phyloP scores from a whole-genome alignment of 345 rosid genomes.

The Arabis alpina region DNA sequence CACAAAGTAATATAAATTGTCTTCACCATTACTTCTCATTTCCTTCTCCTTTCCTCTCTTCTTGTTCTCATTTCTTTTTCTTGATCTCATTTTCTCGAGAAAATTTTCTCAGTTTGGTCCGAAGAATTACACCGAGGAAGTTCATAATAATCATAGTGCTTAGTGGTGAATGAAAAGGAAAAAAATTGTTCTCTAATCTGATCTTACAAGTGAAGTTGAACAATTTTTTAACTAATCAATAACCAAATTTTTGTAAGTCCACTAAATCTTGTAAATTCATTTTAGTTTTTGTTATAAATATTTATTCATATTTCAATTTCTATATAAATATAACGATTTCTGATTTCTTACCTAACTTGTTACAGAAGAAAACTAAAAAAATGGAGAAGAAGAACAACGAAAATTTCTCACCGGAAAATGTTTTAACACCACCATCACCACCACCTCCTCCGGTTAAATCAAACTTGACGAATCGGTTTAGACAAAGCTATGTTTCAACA shows the following conservation, averaged over 20 bases:
- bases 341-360: slow-evolving; percentile 5
- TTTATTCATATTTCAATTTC: too few species aligned
- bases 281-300: too few species aligned
- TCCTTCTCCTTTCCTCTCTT: slow-evolving; percentile 20
- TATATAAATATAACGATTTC: too few species aligned
- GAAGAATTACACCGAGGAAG: background rate
- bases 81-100: background rate
- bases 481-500: slow-evolving; percentile 39
- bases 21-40: background rate
- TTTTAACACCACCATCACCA: slow-evolving; percentile 13
- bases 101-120: background rate
- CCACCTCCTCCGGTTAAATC: slow-evolving; percentile 18
- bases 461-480: slow-evolving; percentile 1
- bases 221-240: slow-evolving; percentile 21
- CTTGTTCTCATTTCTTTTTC: background rate
- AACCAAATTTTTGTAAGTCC: slow-evolving; percentile 26
- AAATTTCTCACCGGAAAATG: slow-evolving; percentile 29
- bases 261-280: too few species aligned
- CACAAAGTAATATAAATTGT: slow-evolving; percentile 6
- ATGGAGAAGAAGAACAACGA: slow-evolving; percentile 21
- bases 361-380: slow-evolving; percentile 16
- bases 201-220: slow-evolving; percentile 27
- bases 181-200: background rate
- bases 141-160: background rate
- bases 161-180: background rate